A percentile compares a stretch with the other conserved stretches of the same genome.
Evolutionary conservation across 257 asterid genomes (phyloP).

Genomic region (Nicotiana sylvestris): DNA sequence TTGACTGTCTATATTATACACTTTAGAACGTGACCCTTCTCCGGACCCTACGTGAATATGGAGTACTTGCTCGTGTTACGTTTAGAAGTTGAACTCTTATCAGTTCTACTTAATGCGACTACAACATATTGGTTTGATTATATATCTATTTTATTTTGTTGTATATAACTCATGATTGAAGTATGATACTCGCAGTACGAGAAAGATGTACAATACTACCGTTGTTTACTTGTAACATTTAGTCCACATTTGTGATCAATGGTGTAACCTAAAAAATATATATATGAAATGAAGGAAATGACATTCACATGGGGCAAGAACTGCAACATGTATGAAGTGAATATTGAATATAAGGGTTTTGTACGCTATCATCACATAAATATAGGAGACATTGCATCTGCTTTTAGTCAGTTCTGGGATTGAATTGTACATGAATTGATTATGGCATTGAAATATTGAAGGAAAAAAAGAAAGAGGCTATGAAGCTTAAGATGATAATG

Average conservation of each 20-base stretch:
- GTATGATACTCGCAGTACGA: background rate
- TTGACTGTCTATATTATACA: too few relatives aligned
- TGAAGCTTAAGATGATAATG: conserved; percentile 1
- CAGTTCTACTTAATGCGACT: background rate
- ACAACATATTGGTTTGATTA: too few relatives aligned
- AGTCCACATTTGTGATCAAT: background rate
- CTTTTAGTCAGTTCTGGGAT: background rate
- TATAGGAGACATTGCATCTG: background rate
- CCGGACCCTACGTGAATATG: too few relatives aligned
- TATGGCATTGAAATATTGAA: conserved; percentile 5
- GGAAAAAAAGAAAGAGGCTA: background rate
- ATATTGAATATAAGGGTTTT: background rate
- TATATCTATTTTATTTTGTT: too few relatives aligned
- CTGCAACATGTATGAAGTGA: background rate
- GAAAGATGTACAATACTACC: background rate
- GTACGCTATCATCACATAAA: background rate
- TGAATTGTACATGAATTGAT: background rate
- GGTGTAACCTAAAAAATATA: background rate
- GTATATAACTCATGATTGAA: too few relatives aligned
- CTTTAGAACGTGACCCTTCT: too few relatives aligned
- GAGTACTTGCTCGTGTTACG: background rate
- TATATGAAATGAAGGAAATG: background rate
- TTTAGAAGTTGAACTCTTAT: background rate
- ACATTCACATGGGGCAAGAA: background rate
- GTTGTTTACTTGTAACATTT: background rate